Evolutionary conservation across 192 early-diverging fungal genomes (phyloP).

Genomic region (Backusella liffmaniae): DNA sequence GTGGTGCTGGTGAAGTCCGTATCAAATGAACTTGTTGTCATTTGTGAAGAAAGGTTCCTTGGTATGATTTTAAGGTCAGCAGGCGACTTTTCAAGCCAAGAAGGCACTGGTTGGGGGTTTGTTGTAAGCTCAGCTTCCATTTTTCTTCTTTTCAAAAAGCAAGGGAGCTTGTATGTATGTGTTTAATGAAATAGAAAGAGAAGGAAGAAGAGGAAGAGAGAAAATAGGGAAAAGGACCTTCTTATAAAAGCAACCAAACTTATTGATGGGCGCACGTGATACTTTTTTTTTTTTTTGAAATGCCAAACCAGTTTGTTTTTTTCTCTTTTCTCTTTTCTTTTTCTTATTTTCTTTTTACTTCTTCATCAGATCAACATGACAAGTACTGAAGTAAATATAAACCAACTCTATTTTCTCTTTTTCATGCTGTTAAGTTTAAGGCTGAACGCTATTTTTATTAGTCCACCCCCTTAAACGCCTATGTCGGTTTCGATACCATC

Average conservation of each 20-base stretch:
- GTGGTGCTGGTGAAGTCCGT: constrained; percentile 5
- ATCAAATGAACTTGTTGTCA: neutral
- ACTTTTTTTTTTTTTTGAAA: neutral
- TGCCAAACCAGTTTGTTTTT: neutral
- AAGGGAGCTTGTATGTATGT: neutral
- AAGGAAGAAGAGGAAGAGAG: neutral
- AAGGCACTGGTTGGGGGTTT: neutral
- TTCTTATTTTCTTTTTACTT: neutral
- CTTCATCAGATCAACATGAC: neutral
- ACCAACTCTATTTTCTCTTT: neutral
- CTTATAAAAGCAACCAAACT: neutral
- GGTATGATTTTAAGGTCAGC: neutral
- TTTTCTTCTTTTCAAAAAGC: neutral
- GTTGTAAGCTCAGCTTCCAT: neutral
- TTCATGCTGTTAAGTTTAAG: neutral
- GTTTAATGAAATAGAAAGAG: neutral
- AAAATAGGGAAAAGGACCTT: neutral
- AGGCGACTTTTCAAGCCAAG: neutral
- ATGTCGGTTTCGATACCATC: constrained; percentile 98
- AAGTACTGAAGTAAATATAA: neutral
- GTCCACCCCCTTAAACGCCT: constrained; percentile 72
- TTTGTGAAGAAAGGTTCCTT: constrained; percentile 4
- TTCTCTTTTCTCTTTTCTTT: neutral
- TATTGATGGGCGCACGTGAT: neutral
- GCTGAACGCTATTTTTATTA: neutral